Percentiles rank a stretch among this genome's conserved stretches.
Conservation (phyloP, 305 asterid genomes). For the Petunia hybrid region DNA sequence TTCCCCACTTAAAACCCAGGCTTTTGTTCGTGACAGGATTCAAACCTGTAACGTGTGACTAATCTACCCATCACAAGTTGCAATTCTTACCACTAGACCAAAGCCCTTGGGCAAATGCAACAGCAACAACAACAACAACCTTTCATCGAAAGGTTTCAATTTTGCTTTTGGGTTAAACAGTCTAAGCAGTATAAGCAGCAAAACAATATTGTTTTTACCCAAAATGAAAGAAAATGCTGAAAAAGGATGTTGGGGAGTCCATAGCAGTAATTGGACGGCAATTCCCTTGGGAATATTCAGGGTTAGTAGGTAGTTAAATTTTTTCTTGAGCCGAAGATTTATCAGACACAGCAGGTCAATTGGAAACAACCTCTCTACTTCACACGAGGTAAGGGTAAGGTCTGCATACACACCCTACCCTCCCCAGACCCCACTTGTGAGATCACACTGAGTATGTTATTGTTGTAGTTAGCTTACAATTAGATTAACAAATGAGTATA, state of each 20-base stretch:
- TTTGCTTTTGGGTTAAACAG: no score
- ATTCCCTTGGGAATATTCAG: not conserved
- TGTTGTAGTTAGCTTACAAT: not conserved
- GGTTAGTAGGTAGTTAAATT: not conserved
- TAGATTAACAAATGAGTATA: not conserved
- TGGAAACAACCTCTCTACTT: no score
- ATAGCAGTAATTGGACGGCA: not conserved
- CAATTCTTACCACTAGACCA: no score
- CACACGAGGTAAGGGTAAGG: no score
- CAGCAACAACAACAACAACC: no score
- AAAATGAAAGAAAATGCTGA: not conserved
- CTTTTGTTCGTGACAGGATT: not conserved
- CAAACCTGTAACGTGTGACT: not conserved
- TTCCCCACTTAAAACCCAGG: not conserved
- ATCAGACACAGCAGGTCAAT: no score
- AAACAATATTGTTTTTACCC: not conserved
- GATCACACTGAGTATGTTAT: not conserved
- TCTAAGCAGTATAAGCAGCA: not conserved
- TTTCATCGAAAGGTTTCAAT: no score
- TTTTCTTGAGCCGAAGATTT: no score
- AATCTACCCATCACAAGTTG: no score
- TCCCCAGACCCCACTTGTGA: no score
- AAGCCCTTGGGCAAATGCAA: no score
- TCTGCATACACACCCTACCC: no score
- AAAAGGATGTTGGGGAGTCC: slow-evolving; percentile 3